Evolutionary conservation across 2,329 filamentous ascomycete species (phyloP), one percentile per base, ranked within the genome.

Genomic region (Lachnellula hyalina): DNA sequence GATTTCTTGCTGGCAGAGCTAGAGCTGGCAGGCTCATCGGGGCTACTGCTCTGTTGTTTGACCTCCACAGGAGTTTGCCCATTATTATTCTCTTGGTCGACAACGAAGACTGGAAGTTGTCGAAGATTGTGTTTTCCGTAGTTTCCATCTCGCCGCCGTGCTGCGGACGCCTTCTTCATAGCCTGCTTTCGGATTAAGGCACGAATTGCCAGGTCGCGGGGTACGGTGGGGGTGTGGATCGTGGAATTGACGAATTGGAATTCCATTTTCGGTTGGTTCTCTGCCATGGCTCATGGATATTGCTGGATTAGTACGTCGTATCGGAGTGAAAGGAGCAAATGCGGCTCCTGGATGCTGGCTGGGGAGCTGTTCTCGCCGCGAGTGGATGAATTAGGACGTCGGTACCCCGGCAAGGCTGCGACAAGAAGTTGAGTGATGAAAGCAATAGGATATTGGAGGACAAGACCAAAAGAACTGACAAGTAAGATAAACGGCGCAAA

Each of bases 101-200:
- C 38, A 9, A 63, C 44, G 46, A 63, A 64, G 25, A 66, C 52
- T 7, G 65, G 64, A 41, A 59, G 58, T 56, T 71, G 69, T 36
- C 65, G 59, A 15, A 66, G 49, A 52, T 70, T 71, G 47, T 66
- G 59, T 45, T 69, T 67, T 6, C 69, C 68, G 59, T 68, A 67
- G 23, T 61, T 64, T 21, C 68, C 66, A 49, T 61, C 61, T 57
- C 65, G 61, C 53, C 61, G 64, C 35, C 68, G 55, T 7, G 67
- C 68, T 28, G 68, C 61, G 25, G 64, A 70, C 4, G 68, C 67
- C 53, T 70, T 71, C 52, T 66, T 69, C 71, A 73, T 73, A 12
- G 71, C 71, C 57, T 72, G 71, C 57, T 69, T 71, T 5, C 71
- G 64, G 28, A 73, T 73, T 21, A 69, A 46, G 15, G 59, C 55